A percentile compares a stretch with the other conserved stretches of the same genome.
phyloP scores from a whole-genome alignment of 1,139 yeast genomes.

The Candida sanyaensis region DNA sequence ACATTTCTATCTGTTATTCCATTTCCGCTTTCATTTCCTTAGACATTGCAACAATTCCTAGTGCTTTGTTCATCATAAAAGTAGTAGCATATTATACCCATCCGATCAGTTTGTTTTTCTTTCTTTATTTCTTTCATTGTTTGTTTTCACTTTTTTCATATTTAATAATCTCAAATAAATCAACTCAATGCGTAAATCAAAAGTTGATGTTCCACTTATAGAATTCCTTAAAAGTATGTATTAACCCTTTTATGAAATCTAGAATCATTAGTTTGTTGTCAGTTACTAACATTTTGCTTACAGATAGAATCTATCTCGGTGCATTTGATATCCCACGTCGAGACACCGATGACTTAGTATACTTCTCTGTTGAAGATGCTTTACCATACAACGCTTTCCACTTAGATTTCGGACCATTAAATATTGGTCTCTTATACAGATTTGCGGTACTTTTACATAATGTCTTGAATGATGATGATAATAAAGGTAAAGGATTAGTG shows the following conservation, averaged over 20 bases:
- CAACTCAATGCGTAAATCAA: conserved; percentile 13
- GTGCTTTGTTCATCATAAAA: no score
- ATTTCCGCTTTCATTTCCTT: no score
- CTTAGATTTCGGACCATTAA: conserved; percentile 94
- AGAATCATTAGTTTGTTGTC: background rate
- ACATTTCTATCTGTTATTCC: background rate
- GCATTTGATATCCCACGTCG: conserved; percentile 81
- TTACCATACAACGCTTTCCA: conserved; percentile 92
- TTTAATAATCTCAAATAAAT: background rate
- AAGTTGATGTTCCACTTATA: conserved; percentile 33
- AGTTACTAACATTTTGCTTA: conserved; percentile 21
- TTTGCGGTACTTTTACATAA: conserved; percentile 95
- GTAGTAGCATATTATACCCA: no score
- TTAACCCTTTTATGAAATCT: background rate
- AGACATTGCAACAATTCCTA: no score
- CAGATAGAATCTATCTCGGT: conserved; percentile 86
- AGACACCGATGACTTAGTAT: conserved; percentile 74
- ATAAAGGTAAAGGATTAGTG: conserved; percentile 87
- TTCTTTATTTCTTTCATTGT: background rate
- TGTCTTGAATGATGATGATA: conserved; percentile 79
- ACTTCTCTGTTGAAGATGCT: conserved; percentile 90
- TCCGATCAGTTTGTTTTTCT: background rate
- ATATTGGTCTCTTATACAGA: conserved; percentile 88
- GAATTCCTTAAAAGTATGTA: conserved; percentile 49
- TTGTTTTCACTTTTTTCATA: background rate